A percentile compares a stretch with the other conserved stretches of the same genome.
Evolutionary conservation across 225 moss, liverwort and hornwort genomes (phyloP).

Genomic region (Sphagnum contortum): DNA sequence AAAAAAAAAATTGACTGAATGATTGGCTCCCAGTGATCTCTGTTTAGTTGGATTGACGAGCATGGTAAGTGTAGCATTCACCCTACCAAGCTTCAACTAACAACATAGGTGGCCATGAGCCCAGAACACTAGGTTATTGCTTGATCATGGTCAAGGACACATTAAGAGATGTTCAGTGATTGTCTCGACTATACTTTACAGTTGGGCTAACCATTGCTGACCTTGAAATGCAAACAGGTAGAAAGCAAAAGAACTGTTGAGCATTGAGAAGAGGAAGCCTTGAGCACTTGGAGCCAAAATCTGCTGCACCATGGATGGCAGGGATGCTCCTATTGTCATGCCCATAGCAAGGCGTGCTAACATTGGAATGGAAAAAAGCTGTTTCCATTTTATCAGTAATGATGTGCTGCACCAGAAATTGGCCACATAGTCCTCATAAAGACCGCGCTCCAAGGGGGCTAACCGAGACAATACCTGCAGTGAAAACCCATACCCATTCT

Average conservation of each 20-base stretch:
- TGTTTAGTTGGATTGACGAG: no score
- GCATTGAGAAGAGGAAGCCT: constrained; percentile 82
- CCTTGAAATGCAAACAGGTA: constrained; percentile 95
- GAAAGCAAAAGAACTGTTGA: constrained; percentile 88
- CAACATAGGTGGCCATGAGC: no score
- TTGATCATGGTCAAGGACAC: no score
- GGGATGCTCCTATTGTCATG: constrained; percentile 62
- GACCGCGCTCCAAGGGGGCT: constrained; percentile 78
- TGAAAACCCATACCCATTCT: neutral
- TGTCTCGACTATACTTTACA: no score
- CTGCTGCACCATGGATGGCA: constrained; percentile 92
- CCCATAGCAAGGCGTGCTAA: constrained; percentile 69
- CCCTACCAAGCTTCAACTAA: no score
- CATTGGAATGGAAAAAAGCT: constrained; percentile 50
- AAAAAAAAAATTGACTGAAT: no score
- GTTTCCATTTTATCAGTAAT: constrained; percentile 86
- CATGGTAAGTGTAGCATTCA: no score
- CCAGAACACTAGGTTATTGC: no score
- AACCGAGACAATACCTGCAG: constrained; percentile 67
- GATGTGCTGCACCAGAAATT: constrained; percentile 97
- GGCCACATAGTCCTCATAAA: constrained; percentile 96
- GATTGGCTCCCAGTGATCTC: no score
- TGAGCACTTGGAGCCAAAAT: constrained; percentile 67
- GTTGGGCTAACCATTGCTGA: constrained; percentile 8
- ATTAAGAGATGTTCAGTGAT: no score